phyloP scores from a whole-genome alignment of 1,139 yeast species.

The Scheffersomyces titani region DNA sequence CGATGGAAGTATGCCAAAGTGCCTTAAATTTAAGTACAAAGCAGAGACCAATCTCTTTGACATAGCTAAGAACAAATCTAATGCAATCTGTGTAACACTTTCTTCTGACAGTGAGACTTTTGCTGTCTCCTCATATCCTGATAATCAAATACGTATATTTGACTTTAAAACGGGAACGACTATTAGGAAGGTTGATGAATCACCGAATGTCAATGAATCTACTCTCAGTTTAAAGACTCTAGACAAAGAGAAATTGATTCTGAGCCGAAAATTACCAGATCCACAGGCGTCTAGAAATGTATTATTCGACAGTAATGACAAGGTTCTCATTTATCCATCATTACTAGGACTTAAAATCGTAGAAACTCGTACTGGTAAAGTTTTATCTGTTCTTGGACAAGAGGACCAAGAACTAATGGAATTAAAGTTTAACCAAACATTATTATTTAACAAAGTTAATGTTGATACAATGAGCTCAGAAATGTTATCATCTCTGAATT shows the following conservation, averaged over 20 bases:
- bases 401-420: constrained; percentile 25
- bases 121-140: constrained; percentile 26
- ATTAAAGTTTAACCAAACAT: constrained; percentile 19
- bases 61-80: constrained; percentile 31
- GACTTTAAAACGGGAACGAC: constrained; percentile 34
- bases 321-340: constrained; percentile 32
- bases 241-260: constrained; percentile 24
- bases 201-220: constrained; percentile 19
- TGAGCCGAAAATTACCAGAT: constrained; percentile 9
- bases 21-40: constrained; percentile 34
- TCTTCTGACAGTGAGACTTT: constrained; percentile 27
- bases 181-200: constrained; percentile 17
- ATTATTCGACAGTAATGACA: constrained; percentile 35
- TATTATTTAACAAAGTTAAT: constrained; percentile 14
- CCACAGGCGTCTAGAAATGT: constrained; percentile 12
- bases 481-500: constrained; percentile 37
- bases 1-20: constrained; percentile 1
- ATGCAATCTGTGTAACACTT: constrained; percentile 19
- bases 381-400: constrained; percentile 29
- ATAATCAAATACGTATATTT: constrained; percentile 33
- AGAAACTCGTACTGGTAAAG: constrained; percentile 27
- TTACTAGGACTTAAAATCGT: constrained; percentile 35
- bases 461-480: constrained; percentile 25
- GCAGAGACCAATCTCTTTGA: constrained; percentile 45
- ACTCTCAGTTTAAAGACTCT: constrained; percentile 24